Evolutionary conservation across 148 eudicot genomes (phyloP).

Genomic region (Rhododendron henanense): DNA sequence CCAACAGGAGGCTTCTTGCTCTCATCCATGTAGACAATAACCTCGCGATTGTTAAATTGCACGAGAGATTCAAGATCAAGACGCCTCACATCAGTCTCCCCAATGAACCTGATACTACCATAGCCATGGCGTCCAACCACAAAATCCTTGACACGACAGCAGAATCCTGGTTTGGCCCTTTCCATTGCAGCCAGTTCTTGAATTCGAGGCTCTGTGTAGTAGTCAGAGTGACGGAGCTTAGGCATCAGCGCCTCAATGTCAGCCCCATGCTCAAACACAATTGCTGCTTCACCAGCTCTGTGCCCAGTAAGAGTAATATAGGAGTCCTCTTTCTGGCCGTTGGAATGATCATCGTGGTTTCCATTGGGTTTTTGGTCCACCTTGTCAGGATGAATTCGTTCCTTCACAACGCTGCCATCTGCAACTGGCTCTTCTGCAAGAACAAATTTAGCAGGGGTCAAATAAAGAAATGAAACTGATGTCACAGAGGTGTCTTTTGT

Average conservation of each 20-base stretch:
- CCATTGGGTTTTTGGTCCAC: conserved; percentile 37
- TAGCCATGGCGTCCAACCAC: conserved; percentile 79
- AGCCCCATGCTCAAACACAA: conserved; percentile 83
- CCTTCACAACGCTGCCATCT: conserved; percentile 45
- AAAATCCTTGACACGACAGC: conserved; percentile 72
- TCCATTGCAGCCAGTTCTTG: conserved; percentile 95
- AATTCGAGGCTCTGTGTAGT: conserved; percentile 87
- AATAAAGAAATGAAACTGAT: neutral
- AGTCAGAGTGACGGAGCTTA: conserved; percentile 86
- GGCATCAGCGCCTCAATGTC: conserved; percentile 93
- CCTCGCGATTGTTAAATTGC: conserved; percentile 83
- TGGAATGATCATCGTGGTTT: conserved; percentile 31
- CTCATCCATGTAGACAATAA: conserved; percentile 85
- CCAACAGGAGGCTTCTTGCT: conserved; percentile 93
- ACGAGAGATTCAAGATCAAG: conserved; percentile 81
- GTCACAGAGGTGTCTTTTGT: neutral
- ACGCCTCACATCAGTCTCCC: conserved; percentile 88
- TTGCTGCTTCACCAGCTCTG: conserved; percentile 93
- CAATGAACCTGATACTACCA: conserved; percentile 88
- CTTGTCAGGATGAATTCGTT: conserved; percentile 33
- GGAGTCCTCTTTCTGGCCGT: conserved; percentile 52
- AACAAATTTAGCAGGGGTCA: neutral
- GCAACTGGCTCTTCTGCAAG: conserved; percentile 38
- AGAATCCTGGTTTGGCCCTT: conserved; percentile 84
- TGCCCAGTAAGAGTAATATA: conserved; percentile 66